These are phyloP conservation scores for Aspergillus campestris DNA, from an alignment of 495 filamentous ascomycete genomes.

Conservation along the genomic window DNA sequence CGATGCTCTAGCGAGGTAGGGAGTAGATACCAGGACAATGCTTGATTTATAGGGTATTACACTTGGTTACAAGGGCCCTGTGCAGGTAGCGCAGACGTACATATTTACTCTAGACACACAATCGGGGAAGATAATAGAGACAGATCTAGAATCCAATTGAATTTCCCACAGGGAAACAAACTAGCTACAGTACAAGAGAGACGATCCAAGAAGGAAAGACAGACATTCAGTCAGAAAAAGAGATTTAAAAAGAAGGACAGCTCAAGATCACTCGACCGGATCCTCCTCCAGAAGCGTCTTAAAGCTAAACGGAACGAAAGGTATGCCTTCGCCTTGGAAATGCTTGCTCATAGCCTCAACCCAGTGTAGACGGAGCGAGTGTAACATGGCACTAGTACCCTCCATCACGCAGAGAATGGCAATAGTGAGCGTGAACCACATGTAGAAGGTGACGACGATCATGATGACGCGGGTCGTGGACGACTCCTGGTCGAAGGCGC, in stretches of 20 bases:
- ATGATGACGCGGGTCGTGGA: constrained; percentile 67
- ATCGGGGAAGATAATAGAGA: background rate
- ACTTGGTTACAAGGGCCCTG: background rate
- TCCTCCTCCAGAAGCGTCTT: constrained; percentile 81
- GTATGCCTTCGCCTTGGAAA: constrained; percentile 88
- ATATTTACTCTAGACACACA: background rate
- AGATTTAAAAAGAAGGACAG: constrained; percentile 9
- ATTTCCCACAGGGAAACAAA: constrained; percentile 1
- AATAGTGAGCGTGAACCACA: constrained; percentile 83
- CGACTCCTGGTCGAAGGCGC: constrained; percentile 53
- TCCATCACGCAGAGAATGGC: constrained; percentile 74
- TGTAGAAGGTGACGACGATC: constrained; percentile 67
- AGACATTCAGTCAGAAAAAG: constrained; percentile 6
- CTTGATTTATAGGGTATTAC: background rate
- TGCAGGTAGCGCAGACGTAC: too few species aligned
- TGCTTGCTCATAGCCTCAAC: constrained; percentile 99
- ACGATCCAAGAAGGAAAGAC: constrained; percentile 1
- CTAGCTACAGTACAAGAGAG: constrained; percentile 2
- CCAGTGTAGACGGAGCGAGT: constrained; percentile 93
- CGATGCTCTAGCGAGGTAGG: constrained; percentile 1
- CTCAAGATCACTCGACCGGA: constrained; percentile 40
- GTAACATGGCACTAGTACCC: constrained; percentile 83
- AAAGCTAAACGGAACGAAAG: constrained; percentile 92
- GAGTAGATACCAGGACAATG: background rate
- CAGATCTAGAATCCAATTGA: constrained; percentile 3